Evolutionary conservation across 2,329 filamentous ascomycete species (phyloP), one percentile per base, ranked within the genome.

Genomic region (Diplodia scrobiculata): DNA sequence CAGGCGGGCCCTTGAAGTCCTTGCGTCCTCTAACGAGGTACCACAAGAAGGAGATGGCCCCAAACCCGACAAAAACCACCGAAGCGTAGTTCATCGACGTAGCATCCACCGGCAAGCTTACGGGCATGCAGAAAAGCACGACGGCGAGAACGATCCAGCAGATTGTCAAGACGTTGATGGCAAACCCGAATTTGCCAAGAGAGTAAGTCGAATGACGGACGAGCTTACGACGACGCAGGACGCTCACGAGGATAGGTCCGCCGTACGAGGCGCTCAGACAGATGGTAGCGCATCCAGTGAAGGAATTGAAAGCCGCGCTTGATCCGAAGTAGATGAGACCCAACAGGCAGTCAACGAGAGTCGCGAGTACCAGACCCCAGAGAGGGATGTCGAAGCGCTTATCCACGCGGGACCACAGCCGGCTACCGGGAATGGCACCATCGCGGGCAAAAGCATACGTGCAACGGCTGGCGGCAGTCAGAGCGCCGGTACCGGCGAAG

Each of bases 271-370:
- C 87, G 0, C 87, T 89, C 0, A 93, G 84, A 69, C 89, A 92
- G 73, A 93, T 92, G 4, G 90, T 92, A 1, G 90, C 90, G 0
- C 92, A 89, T 32, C 90, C 89, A 0, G 90, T 92, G 76, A 93
- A 92, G 10, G 87, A 88, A 80, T 89, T 90, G 80, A 93, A 93
- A 0, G 91, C 91, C 0, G 89, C 89, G 0, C 86, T 84, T 1
- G 87, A 90, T 10, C 91, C 91, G 69, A 93, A 91, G 79, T 91
- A 93, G 76, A 93, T 92, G 69, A 91, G 82, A 0, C 90, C 90
- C 0, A 93, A 82, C 11, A 92, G 78, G 70, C 86, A 89, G 75
- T 90, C 87, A 51, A 93, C 85, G 0, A 82, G 73, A 0, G 89
- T 88, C 0, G 89, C 91, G 1, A 93, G 81, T 2, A 87, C 79